Evolutionary conservation across 805 yeast genomes (phyloP).

Genomic region (Candida maesae): DNA sequence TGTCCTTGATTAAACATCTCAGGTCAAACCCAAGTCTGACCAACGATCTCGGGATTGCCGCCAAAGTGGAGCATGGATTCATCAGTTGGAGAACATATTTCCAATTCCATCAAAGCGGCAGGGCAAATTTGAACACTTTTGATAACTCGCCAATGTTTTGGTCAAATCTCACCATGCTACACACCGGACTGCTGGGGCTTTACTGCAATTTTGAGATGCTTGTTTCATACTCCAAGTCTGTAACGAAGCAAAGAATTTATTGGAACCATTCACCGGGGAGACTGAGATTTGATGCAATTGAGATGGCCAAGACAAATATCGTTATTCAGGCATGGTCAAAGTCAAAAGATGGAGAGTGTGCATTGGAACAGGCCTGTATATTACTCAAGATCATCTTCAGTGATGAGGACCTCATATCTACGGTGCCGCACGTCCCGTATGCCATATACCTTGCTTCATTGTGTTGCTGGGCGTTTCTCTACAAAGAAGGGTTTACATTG

Average conservation of each 20-base stretch:
- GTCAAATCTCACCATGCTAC: constrained; percentile 30
- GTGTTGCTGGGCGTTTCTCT: constrained; percentile 21
- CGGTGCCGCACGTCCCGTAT: constrained; percentile 24
- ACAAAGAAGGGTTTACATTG: constrained; percentile 1
- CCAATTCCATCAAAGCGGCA: constrained; percentile 17
- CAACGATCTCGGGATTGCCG: constrained; percentile 19
- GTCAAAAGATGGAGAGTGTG: constrained; percentile 27
- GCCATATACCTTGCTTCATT: constrained; percentile 16
- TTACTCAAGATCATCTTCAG: constrained; percentile 25
- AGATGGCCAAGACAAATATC: constrained; percentile 11
- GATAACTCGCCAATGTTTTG: constrained; percentile 33
- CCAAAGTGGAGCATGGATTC: constrained; percentile 30
- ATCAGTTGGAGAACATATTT: constrained; percentile 34
- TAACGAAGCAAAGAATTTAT: constrained; percentile 1
- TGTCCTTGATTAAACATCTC: constrained; percentile 28
- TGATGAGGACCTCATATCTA: constrained; percentile 23
- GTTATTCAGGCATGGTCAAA: constrained; percentile 25
- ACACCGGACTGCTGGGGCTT: constrained; percentile 27
- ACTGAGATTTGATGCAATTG: constrained; percentile 14
- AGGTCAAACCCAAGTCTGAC: constrained; percentile 12
- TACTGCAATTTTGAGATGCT: constrained; percentile 27
- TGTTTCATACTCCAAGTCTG: constrained; percentile 13
- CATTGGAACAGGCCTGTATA: constrained; percentile 29
- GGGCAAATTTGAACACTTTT: constrained; percentile 27
- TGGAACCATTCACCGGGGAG: constrained; percentile 11